Conservation (phyloP, 2,329 filamentous ascomycete genomes). For the Pseudopyricularia javanii region DNA sequence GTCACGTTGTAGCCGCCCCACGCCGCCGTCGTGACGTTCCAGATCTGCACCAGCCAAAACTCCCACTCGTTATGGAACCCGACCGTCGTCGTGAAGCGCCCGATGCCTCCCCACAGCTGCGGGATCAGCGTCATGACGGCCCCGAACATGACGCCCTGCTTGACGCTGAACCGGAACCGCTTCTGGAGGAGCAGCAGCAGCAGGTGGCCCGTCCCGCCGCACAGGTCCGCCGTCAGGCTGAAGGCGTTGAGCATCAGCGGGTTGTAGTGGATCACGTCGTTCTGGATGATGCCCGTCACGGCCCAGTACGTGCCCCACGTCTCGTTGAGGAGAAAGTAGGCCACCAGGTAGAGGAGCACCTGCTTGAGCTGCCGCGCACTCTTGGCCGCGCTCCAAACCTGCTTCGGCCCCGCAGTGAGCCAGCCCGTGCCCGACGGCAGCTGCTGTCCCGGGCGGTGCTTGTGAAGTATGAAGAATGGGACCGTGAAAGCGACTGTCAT, state of each 20-base stretch:
- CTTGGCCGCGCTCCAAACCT: conserved; percentile 9
- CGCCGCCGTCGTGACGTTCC: conserved; percentile 8
- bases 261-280: conserved; percentile 11
- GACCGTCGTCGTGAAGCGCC: conserved; percentile 7
- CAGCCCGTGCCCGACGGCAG: conserved; percentile 8
- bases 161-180: conserved; percentile 10
- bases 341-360: conserved; percentile 10
- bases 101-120: conserved; percentile 9
- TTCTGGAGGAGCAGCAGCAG: conserved; percentile 9
- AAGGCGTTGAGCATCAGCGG: conserved; percentile 10
- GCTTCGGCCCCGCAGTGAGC: conserved; percentile 7
- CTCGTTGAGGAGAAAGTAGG: conserved; percentile 11
- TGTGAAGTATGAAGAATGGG: conserved; percentile 12
- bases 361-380: conserved; percentile 9
- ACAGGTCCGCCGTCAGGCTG: conserved; percentile 8
- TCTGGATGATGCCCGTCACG: conserved; percentile 10
- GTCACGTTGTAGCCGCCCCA: conserved; percentile 10
- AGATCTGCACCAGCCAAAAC: conserved; percentile 9
- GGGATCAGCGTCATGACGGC: conserved; percentile 10
- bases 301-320: conserved; percentile 9
- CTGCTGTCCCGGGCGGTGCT: conserved; percentile 11
- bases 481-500: conserved; percentile 9
- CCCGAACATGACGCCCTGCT: conserved; percentile 10
- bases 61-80: conserved; percentile 10
- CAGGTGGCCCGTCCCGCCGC: conserved; percentile 8